Conservation (phyloP, 805 yeast genomes). For the Danielia reshetovae region DNA sequence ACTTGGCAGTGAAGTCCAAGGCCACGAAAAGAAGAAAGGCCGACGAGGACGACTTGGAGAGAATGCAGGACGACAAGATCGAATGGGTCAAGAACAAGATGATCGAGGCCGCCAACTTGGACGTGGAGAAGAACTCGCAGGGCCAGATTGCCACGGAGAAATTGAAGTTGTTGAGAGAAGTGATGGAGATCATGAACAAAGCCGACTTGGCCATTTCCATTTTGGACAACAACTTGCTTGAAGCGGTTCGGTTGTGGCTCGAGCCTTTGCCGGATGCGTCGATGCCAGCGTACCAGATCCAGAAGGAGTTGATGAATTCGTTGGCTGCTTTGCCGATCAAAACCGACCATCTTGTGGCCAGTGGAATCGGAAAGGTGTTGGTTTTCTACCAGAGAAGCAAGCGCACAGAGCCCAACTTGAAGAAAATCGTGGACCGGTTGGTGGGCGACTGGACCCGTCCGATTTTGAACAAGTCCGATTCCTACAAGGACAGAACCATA, state of each 20-base stretch:
- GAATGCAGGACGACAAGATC: conserved; percentile 90
- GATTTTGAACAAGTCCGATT: conserved; percentile 91
- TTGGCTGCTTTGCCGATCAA: conserved; percentile 81
- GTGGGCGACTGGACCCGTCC: conserved; percentile 99
- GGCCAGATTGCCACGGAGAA: conserved; percentile 73
- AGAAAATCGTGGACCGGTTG: conserved; percentile 83
- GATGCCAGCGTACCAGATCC: conserved; percentile 95
- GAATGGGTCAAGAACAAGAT: conserved; percentile 78
- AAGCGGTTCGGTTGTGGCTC: conserved; percentile 92
- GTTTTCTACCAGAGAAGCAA: conserved; percentile 90
- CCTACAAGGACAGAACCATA: conserved; percentile 83
- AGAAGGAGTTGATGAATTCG: conserved; percentile 76
- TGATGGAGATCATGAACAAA: conserved; percentile 68
- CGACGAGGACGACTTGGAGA: conserved; percentile 91
- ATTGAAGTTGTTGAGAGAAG: conserved; percentile 74
- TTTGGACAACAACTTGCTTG: conserved; percentile 87
- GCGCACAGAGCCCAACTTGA: conserved; percentile 81
- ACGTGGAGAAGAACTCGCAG: conserved; percentile 56
- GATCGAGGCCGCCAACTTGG: conserved; percentile 82
- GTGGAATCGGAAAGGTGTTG: conserved; percentile 90
- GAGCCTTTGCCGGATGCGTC: conserved; percentile 98
- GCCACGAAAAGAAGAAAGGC: conserved; percentile 61
- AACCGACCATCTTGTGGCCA: conserved; percentile 90
- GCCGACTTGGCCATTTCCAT: conserved; percentile 88
- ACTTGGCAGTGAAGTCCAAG: conserved; percentile 64